These are phyloP conservation scores for Coniosporium apollinis DNA, from an alignment of 495 filamentous ascomycete genomes.

Conservation along the genomic window DNA sequence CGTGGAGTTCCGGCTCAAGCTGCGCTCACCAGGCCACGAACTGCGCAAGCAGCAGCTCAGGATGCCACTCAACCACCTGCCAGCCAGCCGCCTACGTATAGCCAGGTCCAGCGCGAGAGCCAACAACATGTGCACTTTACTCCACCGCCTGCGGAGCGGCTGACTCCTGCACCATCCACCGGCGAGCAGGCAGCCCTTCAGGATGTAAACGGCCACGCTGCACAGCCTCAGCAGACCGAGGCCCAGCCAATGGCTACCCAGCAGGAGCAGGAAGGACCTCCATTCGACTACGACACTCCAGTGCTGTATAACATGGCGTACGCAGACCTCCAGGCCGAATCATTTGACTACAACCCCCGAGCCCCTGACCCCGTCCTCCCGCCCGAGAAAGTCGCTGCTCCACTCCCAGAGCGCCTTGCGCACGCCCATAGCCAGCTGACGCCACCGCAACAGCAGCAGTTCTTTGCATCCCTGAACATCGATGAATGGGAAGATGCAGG, in stretches of 20 bases:
- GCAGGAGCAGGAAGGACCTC: neutral
- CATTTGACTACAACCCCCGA: conserved; percentile 37
- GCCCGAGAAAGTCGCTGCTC: conserved; percentile 13
- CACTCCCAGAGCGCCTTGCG: conserved; percentile 17
- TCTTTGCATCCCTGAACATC: conserved; percentile 46
- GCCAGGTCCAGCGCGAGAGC: no score
- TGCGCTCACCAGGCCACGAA: no score
- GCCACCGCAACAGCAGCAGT: conserved; percentile 35
- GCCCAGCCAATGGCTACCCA: neutral
- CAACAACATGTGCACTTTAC: no score
- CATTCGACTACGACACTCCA: conserved; percentile 6
- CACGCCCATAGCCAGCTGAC: conserved; percentile 18
- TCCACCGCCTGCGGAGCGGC: no score
- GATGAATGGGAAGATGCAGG: conserved; percentile 71
- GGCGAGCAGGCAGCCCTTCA: no score
- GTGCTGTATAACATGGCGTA: conserved; percentile 20
- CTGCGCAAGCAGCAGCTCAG: no score
- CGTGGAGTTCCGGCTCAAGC: no score
- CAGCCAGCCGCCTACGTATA: no score
- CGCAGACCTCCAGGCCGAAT: conserved; percentile 31
- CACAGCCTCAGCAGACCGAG: neutral
- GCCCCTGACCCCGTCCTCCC: conserved; percentile 8
- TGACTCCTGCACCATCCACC: no score
- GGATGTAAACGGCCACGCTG: no score
- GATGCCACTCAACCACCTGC: no score